Base-by-base conservation (phyloP, 495 filamentous ascomycete genomes). In the Neurospora sp. region DNA sequence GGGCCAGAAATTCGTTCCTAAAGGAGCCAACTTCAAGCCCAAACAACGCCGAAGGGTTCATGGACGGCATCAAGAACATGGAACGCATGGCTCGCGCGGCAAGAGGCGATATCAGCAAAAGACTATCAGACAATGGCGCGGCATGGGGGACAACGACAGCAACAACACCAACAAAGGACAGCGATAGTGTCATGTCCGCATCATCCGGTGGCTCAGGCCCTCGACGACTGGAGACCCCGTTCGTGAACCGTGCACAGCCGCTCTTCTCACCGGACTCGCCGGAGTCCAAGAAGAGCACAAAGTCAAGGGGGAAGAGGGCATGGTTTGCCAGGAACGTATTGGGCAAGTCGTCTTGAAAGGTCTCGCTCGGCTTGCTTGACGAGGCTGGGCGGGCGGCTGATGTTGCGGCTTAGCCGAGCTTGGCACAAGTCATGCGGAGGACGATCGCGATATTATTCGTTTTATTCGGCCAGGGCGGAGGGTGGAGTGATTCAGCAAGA, bases 1-100 rank as follows among this genome's bases (percentile, higher is more conserved):
- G 80, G 12, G 73, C 78, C 69, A 74, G 81, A 3, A 75, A 75
- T 70, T 74, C 77, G 14, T 75, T 82, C 59, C 72, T 80, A 31
- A 61, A 61, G 7, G 53, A 61, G 5, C 53, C 53, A 5, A 61
- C 14, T 27, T 46, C 69, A 69, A 72, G 70, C 59, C 75, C 72
- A 68, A 72, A 46, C 72, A 74, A 37, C 69, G 44, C 73, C 31
- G 22, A 61, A 31, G 53, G 27, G 14, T 61, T 76, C 53, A 73
- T 59, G 40, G 46, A 74, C 68, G 73, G 75, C 71, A 68, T 71
- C 70, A 48, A 73, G 35, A 46, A 37, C 11, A 66, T 72, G 20
- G 70, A 69, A 44, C 70, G 40, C 11, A 74, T 74, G 73, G 53
- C 71, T 71, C 48, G 70, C 61, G 27, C 53, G 27, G 53, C 22